A percentile compares a stretch with the other conserved stretches of the same genome.
These are phyloP conservation scores for Tylopilus sp. DNA, from an alignment of 768 basidiomycete genomes.

Conservation along the genomic window DNA sequence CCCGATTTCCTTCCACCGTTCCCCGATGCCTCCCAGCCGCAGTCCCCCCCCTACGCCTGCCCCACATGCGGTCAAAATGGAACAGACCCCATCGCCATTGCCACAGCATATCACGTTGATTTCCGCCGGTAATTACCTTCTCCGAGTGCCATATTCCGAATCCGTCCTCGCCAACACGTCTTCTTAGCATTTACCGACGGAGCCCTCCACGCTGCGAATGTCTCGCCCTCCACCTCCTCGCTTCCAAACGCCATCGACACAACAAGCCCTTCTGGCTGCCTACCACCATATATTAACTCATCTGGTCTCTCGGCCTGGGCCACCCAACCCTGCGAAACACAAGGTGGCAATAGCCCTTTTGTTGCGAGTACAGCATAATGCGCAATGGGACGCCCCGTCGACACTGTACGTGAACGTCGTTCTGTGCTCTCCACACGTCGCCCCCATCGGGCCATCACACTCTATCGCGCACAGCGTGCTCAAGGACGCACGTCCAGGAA, in stretches of 20 bases:
- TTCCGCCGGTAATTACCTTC: conserved; percentile 62
- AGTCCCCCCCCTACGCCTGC: conserved; percentile 38
- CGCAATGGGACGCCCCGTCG: conserved; percentile 68
- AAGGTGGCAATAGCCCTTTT: conserved; percentile 74
- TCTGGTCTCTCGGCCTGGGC: conserved; percentile 48
- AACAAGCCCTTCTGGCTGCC: conserved; percentile 61
- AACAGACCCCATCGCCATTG: conserved; percentile 38
- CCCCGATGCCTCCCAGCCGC: conserved; percentile 27
- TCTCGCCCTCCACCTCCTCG: conserved; percentile 27
- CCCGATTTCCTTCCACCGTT: conserved; percentile 36
- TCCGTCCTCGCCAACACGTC: conserved; percentile 64
- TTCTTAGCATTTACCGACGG: conserved; percentile 66
- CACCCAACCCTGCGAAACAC: conserved; percentile 62
- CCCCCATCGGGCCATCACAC: conserved; percentile 63
- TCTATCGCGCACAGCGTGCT: conserved; percentile 42
- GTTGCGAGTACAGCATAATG: conserved; percentile 47
- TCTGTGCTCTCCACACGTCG: conserved; percentile 60
- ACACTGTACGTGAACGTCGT: conserved; percentile 58
- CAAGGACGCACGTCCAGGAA: conserved; percentile 36
- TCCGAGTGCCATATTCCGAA: conserved; percentile 70
- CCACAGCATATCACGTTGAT: conserved; percentile 42
- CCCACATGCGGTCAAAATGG: conserved; percentile 27
- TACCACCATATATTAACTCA: conserved; percentile 79
- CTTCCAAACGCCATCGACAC: conserved; percentile 51
- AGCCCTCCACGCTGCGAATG: conserved; percentile 24